phyloP scores from a whole-genome alignment of 1,139 yeast genomes.

The Magnusiomyces magnusii region DNA sequence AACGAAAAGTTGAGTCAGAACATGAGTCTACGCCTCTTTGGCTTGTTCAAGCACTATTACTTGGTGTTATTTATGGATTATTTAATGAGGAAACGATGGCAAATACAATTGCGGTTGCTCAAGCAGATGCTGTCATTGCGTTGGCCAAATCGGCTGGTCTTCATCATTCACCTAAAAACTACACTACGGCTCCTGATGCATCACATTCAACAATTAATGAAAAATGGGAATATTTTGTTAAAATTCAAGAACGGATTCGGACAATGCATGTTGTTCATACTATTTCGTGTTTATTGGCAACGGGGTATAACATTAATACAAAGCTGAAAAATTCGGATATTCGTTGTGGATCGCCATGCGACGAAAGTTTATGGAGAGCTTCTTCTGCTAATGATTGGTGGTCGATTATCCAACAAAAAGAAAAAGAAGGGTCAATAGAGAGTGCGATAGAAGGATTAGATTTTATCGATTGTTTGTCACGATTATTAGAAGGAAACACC shows the following conservation, averaged over 20 bases:
- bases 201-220: conserved; percentile 39
- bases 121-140: conserved; percentile 70
- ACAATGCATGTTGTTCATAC: conserved; percentile 75
- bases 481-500: conserved; percentile 27
- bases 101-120: conserved; percentile 66
- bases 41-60: conserved; percentile 79
- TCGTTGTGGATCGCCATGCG: conserved; percentile 69
- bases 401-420: conserved; percentile 27
- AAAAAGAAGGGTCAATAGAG: conserved; percentile 23
- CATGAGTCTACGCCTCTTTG: conserved; percentile 64
- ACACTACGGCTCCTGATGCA: conserved; percentile 30
- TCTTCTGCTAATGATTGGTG: conserved; percentile 54
- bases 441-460: conserved; percentile 26
- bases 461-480: conserved; percentile 24
- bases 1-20: conserved; percentile 25
- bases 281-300: conserved; percentile 61
- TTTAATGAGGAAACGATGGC: conserved; percentile 70
- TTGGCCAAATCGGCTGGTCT: conserved; percentile 70
- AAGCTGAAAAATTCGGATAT: conserved; percentile 51
- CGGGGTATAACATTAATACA: conserved; percentile 57
- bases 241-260: conserved; percentile 78
- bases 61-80: conserved; percentile 75
- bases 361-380: conserved; percentile 65
- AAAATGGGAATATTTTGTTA: conserved; percentile 66
- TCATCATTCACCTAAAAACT: conserved; percentile 47